Percentiles rank a stretch among this genome's conserved stretches.
phyloP scores from a whole-genome alignment of 176 grass and related monocot genomes.

The Puya raimondii region DNA sequence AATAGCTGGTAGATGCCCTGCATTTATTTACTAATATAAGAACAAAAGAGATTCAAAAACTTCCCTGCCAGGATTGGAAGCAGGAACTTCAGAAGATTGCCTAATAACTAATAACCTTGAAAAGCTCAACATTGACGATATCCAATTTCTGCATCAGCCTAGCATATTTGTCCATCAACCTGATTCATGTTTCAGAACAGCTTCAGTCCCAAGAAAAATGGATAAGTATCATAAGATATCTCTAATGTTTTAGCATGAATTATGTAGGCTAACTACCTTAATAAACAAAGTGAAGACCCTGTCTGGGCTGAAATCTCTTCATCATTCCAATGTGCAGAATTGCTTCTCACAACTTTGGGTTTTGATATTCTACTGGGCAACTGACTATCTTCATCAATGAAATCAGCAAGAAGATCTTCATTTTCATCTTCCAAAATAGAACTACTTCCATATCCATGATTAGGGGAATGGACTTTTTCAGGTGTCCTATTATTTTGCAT shows the following conservation, averaged over 20 bases:
- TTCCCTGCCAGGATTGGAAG: background rate
- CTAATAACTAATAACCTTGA: conserved; percentile 50
- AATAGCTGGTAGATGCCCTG: conserved; percentile 90
- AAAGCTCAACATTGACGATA: conserved; percentile 88
- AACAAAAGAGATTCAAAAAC: conserved; percentile 19
- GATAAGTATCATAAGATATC: background rate
- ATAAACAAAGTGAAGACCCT: conserved; percentile 84
- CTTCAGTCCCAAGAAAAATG: conserved; percentile 3
- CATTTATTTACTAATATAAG: conserved; percentile 29
- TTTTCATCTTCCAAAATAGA: conserved; percentile 78
- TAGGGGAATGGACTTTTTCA: conserved; percentile 18
- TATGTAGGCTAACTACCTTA: conserved; percentile 57
- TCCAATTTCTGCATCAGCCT: conserved; percentile 99
- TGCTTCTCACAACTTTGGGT: conserved; percentile 50
- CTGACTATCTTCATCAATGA: conserved; percentile 99
- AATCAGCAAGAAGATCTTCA: conserved; percentile 98
- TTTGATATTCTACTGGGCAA: conserved; percentile 81
- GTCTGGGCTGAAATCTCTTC: conserved; percentile 92
- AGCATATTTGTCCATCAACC: conserved; percentile 99
- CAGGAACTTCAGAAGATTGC: conserved; percentile 12
- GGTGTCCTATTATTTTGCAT: conserved; percentile 16
- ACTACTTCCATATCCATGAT: conserved; percentile 46
- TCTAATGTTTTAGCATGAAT: background rate
- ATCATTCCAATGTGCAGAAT: conserved; percentile 54
- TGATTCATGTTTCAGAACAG: conserved; percentile 26